Base-by-base conservation (phyloP, 352 stramenopile genomes). In the Nothophytophthora sp. region DNA sequence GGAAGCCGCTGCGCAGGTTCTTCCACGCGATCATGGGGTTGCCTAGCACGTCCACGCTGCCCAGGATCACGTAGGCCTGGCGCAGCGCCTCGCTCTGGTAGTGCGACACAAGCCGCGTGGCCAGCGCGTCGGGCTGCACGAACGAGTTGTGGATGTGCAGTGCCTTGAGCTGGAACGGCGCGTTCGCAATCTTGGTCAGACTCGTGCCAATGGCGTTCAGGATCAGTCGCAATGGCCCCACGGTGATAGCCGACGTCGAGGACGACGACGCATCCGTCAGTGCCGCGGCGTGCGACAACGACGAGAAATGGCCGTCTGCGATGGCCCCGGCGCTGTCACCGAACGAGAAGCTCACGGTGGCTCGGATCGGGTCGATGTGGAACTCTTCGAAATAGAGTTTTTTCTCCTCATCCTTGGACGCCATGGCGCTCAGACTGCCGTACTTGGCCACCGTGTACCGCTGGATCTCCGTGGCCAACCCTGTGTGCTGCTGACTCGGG, bases 341-440 rank as follows among this genome's bases (percentile, higher is more conserved):
- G 36, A 91, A 91, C 33, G 86, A 86, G 42, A 94, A 96, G 46
- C 86, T 96, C 34, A 96, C 74, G 1, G 80, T 92, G 23, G 82
- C 83, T 27, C 76, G 67, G 40, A 96, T 96, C 12, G 81, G 70
- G 25, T 90, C 77, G 50, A 96, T 91, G 41, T 88, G 69, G 45
- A 96, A 94, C 58, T 94, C 85, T 73, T 96, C 86, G 32, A 96
- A 95, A 59, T 96, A 96, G 9, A 96, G 56, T 45, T 96, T 96
- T 39, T 88, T 93, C 15, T 78, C 65, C 40, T 89, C 78, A 9
- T 81, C 66, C 24, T 80, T 86, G 3, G 59, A 70, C 49, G 20
- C 59, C 39, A 81, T 72, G 5, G 38, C 60, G 50, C 60, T 34
- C 13, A 70, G 25, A 38, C 15, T 68, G 30, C 67, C 67, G 41